phyloP scores from a whole-genome alignment of 139 green algal genomes.

The Haematococcus lacustris region DNA sequence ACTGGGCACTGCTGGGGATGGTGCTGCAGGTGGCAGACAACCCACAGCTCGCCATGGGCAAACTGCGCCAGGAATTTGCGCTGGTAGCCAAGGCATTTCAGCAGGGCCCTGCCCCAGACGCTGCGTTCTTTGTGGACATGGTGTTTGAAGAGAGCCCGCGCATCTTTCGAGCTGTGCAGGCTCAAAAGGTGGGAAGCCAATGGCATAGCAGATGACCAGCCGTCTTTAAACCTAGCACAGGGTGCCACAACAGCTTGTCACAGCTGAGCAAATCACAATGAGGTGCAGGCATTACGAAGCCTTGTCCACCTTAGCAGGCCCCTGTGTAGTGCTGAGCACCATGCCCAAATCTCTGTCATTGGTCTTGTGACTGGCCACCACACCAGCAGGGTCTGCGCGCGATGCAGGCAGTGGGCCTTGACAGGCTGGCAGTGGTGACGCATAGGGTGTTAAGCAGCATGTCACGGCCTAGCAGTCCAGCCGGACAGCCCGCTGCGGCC shows the following conservation, averaged over 20 bases:
- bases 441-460: too few species aligned
- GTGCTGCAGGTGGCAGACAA: not conserved
- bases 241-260: not conserved
- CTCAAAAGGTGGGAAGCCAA: not conserved
- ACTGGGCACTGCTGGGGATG: too few species aligned
- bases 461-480: too few species aligned
- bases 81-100: not conserved
- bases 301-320: not conserved
- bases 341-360: not conserved
- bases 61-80: not conserved
- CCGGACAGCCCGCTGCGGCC: too few species aligned
- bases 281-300: not conserved
- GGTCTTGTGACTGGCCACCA: not conserved
- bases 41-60: not conserved
- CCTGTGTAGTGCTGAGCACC: not conserved
- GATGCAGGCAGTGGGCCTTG: too few species aligned
- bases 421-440: too few species aligned
- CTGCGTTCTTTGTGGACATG: slow-evolving; percentile 5
- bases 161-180: not conserved
- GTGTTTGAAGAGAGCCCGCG: slow-evolving; percentile 4
- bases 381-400: too few species aligned
- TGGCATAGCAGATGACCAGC: not conserved
- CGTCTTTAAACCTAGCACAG: too few species aligned
- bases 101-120: not conserved
- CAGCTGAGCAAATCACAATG: too few species aligned